Percentiles rank a stretch among this genome's conserved stretches.
Evolutionary conservation across 306 rosid species (phyloP).

Genomic region (Geum urbanum): DNA sequence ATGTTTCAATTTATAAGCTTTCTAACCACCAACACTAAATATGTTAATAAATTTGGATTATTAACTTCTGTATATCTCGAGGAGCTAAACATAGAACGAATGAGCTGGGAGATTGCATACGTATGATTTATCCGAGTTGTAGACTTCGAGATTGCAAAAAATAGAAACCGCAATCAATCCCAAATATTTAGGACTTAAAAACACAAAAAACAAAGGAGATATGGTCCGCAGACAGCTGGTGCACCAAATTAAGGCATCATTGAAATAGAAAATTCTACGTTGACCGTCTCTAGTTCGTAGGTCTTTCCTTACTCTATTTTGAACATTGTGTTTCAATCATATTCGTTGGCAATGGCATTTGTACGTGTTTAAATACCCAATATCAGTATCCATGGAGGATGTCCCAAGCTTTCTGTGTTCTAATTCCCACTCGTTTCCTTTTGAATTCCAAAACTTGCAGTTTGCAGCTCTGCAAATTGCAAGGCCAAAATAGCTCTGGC

Average conservation of each 20-base stretch:
- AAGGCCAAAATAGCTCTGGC: constrained; percentile 31
- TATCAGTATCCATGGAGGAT: background rate
- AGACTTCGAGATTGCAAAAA: background rate
- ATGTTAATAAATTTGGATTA: background rate
- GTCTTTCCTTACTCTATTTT: constrained; percentile 1
- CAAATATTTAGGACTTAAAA: background rate
- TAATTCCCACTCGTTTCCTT: background rate
- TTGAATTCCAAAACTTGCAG: background rate
- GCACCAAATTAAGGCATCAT: background rate
- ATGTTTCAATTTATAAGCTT: too few species aligned
- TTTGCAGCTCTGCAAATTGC: constrained; percentile 16
- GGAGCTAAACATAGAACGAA: background rate
- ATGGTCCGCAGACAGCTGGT: background rate
- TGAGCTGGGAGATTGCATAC: background rate
- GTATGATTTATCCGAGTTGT: background rate
- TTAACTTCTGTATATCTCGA: background rate
- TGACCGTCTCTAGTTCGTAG: background rate
- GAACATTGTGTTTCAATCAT: background rate
- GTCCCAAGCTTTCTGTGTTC: constrained; percentile 10
- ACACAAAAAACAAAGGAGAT: background rate
- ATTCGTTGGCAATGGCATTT: constrained; percentile 7
- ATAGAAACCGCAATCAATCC: background rate
- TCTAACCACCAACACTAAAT: too few species aligned
- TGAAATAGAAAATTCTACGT: background rate
- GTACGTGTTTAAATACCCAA: constrained; percentile 2